phyloP scores from a whole-genome alignment of 2,329 filamentous ascomycete genomes.

The Thielaviopsis populi region DNA sequence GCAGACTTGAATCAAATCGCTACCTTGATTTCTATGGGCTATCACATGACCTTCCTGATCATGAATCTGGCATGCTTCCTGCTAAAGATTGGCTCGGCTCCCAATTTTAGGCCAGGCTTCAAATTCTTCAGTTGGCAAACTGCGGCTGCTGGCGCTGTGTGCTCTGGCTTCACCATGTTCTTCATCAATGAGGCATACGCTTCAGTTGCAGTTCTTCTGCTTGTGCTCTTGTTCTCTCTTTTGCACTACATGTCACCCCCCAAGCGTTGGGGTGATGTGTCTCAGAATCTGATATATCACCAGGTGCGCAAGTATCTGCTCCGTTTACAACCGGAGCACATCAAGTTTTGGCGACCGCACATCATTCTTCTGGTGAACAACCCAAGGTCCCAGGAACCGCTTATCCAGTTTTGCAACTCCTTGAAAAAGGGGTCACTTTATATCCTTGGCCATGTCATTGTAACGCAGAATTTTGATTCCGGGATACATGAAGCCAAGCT shows the following conservation, averaged over 20 bases:
- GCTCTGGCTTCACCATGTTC: slow-evolving; percentile 72
- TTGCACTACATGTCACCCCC: slow-evolving; percentile 78
- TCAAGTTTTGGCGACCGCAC: slow-evolving; percentile 86
- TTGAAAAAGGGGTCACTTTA: slow-evolving; percentile 78
- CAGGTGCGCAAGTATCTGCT: slow-evolving; percentile 80
- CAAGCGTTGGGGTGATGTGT: slow-evolving; percentile 82
- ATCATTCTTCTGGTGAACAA: slow-evolving; percentile 75
- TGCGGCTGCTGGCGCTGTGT: slow-evolving; percentile 56
- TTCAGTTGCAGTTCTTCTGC: slow-evolving; percentile 54
- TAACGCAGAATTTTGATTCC: slow-evolving; percentile 64
- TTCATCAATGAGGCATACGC: slow-evolving; percentile 77
- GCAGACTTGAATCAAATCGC: slow-evolving; percentile 79
- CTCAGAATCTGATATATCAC: slow-evolving; percentile 70
- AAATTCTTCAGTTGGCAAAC: slow-evolving; percentile 82
- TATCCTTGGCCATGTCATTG: slow-evolving; percentile 75
- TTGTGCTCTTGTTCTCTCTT: slow-evolving; percentile 64
- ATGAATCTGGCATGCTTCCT: slow-evolving; percentile 80
- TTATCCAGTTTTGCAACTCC: slow-evolving; percentile 85
- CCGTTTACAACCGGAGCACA: slow-evolving; percentile 71
- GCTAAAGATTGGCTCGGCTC: slow-evolving; percentile 71
- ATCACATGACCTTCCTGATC: slow-evolving; percentile 83
- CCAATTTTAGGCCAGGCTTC: slow-evolving; percentile 78
- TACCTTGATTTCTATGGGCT: slow-evolving; percentile 80
- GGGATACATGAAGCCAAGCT: slow-evolving; percentile 68
- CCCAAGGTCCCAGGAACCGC: slow-evolving; percentile 61